Evolutionary conservation across 1,139 yeast genomes (phyloP).

Genomic region (Schwanniomyces etchellsii): DNA sequence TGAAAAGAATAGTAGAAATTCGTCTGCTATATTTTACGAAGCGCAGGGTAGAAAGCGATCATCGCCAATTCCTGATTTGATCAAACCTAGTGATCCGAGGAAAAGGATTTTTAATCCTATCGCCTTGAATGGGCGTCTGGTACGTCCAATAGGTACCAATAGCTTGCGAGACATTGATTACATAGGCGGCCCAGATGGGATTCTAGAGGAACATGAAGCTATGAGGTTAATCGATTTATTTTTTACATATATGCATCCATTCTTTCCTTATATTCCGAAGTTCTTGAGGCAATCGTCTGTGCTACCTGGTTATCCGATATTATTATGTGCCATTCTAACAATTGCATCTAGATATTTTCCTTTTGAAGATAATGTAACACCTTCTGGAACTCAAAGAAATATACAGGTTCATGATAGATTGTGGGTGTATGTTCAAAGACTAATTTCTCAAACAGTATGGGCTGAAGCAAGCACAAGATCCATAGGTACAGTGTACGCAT

Average conservation of each 20-base stretch:
- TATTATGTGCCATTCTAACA: conserved; percentile 74
- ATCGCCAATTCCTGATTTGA: conserved; percentile 4
- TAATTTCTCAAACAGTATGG: conserved; percentile 88
- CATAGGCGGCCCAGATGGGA: conserved; percentile 52
- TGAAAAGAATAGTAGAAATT: background rate
- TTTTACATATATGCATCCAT: conserved; percentile 80
- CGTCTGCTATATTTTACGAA: conserved; percentile 10
- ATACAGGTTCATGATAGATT: conserved; percentile 68
- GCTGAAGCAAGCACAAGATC: conserved; percentile 89
- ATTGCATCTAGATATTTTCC: conserved; percentile 73
- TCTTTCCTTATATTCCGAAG: conserved; percentile 78
- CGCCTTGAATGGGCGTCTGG: conserved; percentile 39
- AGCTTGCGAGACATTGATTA: conserved; percentile 57
- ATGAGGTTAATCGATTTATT: conserved; percentile 56
- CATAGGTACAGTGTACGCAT: conserved; percentile 80
- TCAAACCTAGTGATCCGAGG: conserved; percentile 4
- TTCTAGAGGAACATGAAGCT: conserved; percentile 66
- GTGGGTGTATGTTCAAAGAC: conserved; percentile 78
- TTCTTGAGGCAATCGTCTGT: conserved; percentile 63
- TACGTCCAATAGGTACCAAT: conserved; percentile 51
- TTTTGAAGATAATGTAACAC: conserved; percentile 36
- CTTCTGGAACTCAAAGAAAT: conserved; percentile 26
- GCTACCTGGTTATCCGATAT: conserved; percentile 72
- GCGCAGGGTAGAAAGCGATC: no score
- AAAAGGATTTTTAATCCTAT: conserved; percentile 24